Evolutionary conservation across 331 rosid species (phyloP).

Genomic region (Rhamnella rubrinervis): DNA sequence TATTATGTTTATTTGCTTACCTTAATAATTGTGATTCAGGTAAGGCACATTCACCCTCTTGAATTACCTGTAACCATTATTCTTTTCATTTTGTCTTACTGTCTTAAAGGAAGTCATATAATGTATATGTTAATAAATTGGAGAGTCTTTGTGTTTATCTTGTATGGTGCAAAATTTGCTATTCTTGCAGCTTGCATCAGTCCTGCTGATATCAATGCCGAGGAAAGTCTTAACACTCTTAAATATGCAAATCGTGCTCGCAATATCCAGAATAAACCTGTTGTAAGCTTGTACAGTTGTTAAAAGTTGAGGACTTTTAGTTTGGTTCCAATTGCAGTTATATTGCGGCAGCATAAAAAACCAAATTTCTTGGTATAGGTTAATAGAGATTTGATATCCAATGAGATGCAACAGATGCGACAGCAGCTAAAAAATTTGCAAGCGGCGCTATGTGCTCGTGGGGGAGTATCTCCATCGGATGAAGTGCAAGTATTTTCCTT

Average conservation of each 20-base stretch:
- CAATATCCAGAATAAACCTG: slow-evolving; percentile 82
- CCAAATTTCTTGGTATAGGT: slow-evolving; percentile 42
- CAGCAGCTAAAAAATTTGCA: slow-evolving; percentile 70
- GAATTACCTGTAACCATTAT: background rate
- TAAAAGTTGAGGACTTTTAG: slow-evolving; percentile 5
- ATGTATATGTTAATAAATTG: no score
- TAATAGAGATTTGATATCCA: slow-evolving; percentile 71
- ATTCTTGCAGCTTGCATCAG: slow-evolving; percentile 72
- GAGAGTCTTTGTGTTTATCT: background rate
- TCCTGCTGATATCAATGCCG: slow-evolving; percentile 81
- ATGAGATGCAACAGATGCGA: slow-evolving; percentile 80
- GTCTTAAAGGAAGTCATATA: background rate
- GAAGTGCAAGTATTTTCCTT: slow-evolving; percentile 57
- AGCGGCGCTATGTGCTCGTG: slow-evolving; percentile 69
- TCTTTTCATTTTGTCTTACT: background rate
- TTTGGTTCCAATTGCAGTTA: slow-evolving; percentile 19
- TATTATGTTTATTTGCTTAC: no score
- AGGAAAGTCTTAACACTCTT: slow-evolving; percentile 79
- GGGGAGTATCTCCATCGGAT: slow-evolving; percentile 47
- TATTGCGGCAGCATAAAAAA: background rate
- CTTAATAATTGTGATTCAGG: no score
- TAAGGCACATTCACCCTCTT: background rate
- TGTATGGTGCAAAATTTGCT: slow-evolving; percentile 20
- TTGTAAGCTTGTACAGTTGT: slow-evolving; percentile 51
- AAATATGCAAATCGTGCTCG: slow-evolving; percentile 93